Base-by-base conservation (phyloP, 495 filamentous ascomycete genomes). In the Xylaria grammica region DNA sequence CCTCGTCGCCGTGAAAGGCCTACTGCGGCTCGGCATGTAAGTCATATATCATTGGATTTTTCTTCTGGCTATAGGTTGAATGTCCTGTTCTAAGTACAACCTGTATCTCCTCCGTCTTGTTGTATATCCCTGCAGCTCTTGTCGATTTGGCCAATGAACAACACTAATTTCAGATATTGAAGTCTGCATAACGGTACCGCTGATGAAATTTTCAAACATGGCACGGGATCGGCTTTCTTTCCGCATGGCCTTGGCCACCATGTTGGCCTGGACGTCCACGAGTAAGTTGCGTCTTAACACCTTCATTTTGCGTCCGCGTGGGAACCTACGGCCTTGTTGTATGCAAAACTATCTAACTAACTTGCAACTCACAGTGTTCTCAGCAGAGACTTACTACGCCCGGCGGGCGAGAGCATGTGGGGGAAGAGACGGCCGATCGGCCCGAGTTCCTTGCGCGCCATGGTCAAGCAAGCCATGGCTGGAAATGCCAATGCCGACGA, bases 201-300 rank as follows among this genome's bases (percentile, higher is more conserved):
- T 6, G 78, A 83, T 2, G 92, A 93, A 62, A 87, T 96, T 63
- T 82, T 86, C 51, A 67, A 78, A 40, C 84, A 86, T 2, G 89
- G 93, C 32, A 91, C 87, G 22, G 86, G 86, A 3, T 80, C 84
- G 27, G 89, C 91, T 0, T 98, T 97, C 78, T 96, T 96, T 77
- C 94, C 94, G 2, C 94, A 98, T 74, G 94, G 94, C 1, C 80
- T 94, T 15, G 91, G 91, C 11, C 93, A 98, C 74, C 91, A 97
- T 73, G 80, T 97, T 36, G 94, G 94, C 0, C 82, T 98, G 17
- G 94, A 98, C 74, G 89, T 91, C 42, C 94, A 98, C 69, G 94
- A 98, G 71, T 74, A 64, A 48, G 71, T 67, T 5, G 0, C 7
- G 20, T 34, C 24, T 45, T 17, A 51, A n/a, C 7, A 0, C 7